phyloP scores from a whole-genome alignment of 768 basidiomycete species.

The Suillus variegatus region DNA sequence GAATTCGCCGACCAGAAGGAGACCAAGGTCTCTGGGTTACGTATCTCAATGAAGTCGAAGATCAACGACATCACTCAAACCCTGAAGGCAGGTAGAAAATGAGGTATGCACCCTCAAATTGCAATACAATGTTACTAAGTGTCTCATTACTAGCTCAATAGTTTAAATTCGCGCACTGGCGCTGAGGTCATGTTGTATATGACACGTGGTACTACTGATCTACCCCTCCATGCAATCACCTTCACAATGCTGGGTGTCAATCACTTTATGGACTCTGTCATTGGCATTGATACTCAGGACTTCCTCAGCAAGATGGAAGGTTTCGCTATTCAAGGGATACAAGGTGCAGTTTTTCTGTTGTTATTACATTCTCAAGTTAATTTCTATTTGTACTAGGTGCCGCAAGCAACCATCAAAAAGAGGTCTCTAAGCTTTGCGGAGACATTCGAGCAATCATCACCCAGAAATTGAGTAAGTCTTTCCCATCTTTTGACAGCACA shows the following conservation, averaged over 20 bases:
- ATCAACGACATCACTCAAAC: slow-evolving; percentile 12
- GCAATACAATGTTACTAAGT: neutral
- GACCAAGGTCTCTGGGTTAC: neutral
- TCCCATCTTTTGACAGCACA: neutral
- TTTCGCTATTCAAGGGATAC: slow-evolving; percentile 8
- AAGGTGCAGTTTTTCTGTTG: neutral
- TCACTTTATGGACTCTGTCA: neutral
- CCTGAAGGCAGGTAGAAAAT: slow-evolving; percentile 9
- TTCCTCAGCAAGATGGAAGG: slow-evolving; percentile 12
- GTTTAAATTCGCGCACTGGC: neutral
- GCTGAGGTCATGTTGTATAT: neutral
- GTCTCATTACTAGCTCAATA: slow-evolving; percentile 2
- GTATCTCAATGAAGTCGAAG: slow-evolving; percentile 6
- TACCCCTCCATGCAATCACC: neutral
- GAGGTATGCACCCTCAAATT: slow-evolving; percentile 6
- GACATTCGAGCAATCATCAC: slow-evolving; percentile 6
- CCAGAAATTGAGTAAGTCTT: slow-evolving; percentile 2
- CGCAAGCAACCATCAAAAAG: slow-evolving; percentile 4
- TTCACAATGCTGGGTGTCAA: neutral
- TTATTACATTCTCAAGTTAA: too few species aligned
- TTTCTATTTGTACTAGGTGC: neutral
- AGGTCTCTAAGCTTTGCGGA: neutral
- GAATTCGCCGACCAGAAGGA: slow-evolving; percentile 1
- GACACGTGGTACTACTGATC: neutral
- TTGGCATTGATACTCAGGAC: slow-evolving; percentile 8